Percentiles rank a stretch among this genome's conserved stretches.
Conservation (phyloP, 75 land plant genomes). For the Pseudotsuga menziesii region DNA sequence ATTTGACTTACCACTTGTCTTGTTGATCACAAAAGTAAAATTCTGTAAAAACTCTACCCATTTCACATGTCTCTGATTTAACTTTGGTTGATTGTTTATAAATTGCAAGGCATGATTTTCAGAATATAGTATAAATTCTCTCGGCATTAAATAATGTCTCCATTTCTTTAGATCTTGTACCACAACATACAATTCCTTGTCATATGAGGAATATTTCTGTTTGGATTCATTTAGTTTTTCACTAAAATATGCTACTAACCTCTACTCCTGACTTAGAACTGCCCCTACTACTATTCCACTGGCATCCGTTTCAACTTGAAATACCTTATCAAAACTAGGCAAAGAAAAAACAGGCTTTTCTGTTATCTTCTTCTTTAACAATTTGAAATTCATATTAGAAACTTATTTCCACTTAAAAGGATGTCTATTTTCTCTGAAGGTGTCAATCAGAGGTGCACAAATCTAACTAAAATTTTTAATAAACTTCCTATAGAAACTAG, state of each 20-base stretch:
- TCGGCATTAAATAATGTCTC: constrained; percentile 9
- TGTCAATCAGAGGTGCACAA: no score
- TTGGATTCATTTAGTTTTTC: constrained; percentile 11
- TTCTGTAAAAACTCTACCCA: no score
- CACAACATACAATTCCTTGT: constrained; percentile 19
- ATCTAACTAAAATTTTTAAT: no score
- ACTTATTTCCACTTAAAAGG: neutral
- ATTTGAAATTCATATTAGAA: no score
- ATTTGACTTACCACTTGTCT: no score
- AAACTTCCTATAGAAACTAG: no score
- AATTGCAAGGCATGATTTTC: neutral
- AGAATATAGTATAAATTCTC: constrained; percentile 11
- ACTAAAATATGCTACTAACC: constrained; percentile 14
- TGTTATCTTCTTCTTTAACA: constrained; percentile 1
- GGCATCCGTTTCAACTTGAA: constrained; percentile 28
- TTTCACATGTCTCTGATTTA: no score
- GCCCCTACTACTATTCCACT: constrained; percentile 13
- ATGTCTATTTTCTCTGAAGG: no score
- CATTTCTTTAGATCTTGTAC: constrained; percentile 14
- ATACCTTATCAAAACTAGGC: constrained; percentile 8
- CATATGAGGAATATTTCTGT: constrained; percentile 10
- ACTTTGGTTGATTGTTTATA: neutral
- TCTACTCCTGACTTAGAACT: constrained; percentile 15
- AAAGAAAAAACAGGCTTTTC: constrained; percentile 5
- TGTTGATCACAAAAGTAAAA: no score